phyloP scores from a whole-genome alignment of 208 protist species.

The Leishmania tropica region DNA sequence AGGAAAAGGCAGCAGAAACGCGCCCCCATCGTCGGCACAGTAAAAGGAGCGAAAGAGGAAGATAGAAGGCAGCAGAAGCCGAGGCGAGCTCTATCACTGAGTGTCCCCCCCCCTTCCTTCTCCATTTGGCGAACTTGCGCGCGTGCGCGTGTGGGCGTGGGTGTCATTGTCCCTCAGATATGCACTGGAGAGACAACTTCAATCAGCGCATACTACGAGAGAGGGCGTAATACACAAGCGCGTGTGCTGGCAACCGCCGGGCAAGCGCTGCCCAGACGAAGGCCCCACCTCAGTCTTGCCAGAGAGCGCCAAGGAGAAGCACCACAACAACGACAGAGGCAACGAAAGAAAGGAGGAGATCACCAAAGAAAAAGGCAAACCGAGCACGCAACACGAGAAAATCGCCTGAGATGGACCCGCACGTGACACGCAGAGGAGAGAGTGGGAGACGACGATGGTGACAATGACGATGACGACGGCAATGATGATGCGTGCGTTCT shows the following conservation, averaged over 20 bases:
- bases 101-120: background rate
- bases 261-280: background rate
- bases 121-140: background rate
- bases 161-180: background rate
- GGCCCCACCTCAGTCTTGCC: background rate
- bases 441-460: background rate
- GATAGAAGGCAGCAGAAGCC: background rate
- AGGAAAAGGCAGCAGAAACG: background rate
- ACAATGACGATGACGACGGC: background rate
- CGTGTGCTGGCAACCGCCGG: too few species aligned
- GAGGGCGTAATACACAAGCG: background rate
- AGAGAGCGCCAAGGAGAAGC: background rate
- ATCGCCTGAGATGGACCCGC: background rate
- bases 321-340: background rate
- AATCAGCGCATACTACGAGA: background rate
- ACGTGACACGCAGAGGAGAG: background rate
- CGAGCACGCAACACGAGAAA: too few species aligned
- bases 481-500: too few species aligned
- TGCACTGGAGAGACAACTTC: background rate
- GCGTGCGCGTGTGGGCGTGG: background rate
- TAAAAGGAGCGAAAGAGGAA: background rate
- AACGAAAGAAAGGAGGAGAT: background rate
- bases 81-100: background rate
- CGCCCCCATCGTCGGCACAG: background rate
- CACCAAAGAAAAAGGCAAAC: background rate